Evolutionary conservation across 441 rosid species (phyloP), one percentile per base, ranked within the genome.

Genomic region (Codiaeum variegatum): DNA sequence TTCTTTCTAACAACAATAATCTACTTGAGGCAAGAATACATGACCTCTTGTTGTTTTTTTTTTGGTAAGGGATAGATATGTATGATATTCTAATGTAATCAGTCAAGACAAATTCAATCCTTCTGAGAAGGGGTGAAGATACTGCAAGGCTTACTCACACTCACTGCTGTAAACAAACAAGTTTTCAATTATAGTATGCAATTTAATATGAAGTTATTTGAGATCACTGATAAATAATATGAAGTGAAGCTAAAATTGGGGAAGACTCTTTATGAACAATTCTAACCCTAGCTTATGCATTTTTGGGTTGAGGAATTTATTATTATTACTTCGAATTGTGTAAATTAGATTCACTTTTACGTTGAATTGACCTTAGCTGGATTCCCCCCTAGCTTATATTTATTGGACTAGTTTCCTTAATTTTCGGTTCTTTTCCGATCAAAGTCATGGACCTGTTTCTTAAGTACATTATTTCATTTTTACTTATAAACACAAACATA

Each of bases 11-110:
- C 5, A 47, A 21, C 31, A 40, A 32, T 18, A 5, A 15, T 75
- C 47, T 56, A 19, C 28, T 59, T 51, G 69, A 42, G 36, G 62
- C 11, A 40, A 54, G 62, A 49, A 72, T 54, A 26, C 55, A 55
- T 54, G 24, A 44, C 58, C 55, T 19, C n/a, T n/a, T n/a, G n/a
- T n/a, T n/a, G n/a, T n/a, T 60, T 19, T 40, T 76, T 26, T 44
- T 61, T 80, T 70, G 32, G 6, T 31, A 12, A 29, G 46, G 62
- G 40, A 10, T 62, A 16, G 40, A 10, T 62, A 16, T 21, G 28
- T 38, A 19, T 26, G 21, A 60, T 24, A 19, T 54, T 26, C 34
- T 5, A 38, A 51, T 69, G 24, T 67, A 59, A 59, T 28, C 29
- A 59, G 29, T 28, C 29, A 13, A 26, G 52, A 52, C 49, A 47